Percentiles rank a stretch among this genome's conserved stretches.
These are phyloP conservation scores for Dalechampia spathulata DNA, from an alignment of 441 rosid species.

Conservation along the genomic window DNA sequence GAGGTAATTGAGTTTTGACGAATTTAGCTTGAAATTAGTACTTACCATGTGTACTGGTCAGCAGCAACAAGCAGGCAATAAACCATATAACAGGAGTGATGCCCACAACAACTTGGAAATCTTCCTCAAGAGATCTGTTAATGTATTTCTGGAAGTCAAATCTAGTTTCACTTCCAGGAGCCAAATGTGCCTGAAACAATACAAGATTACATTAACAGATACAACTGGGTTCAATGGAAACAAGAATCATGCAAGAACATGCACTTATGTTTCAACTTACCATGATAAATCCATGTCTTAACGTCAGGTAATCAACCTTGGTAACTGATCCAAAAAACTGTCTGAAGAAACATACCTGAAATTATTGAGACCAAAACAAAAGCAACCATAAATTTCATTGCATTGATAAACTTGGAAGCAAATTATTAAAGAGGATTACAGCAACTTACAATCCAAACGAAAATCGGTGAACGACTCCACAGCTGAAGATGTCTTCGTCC, in stretches of 20 bases:
- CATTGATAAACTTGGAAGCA: too few relatives aligned
- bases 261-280: slow-evolving; percentile 44
- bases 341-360: slow-evolving; percentile 91
- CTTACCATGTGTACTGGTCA: slow-evolving; percentile 76
- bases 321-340: slow-evolving; percentile 90
- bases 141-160: slow-evolving; percentile 87
- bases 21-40: too few relatives aligned
- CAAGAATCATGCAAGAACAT: too few relatives aligned
- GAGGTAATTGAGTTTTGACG: too few relatives aligned
- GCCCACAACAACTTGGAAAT: slow-evolving; percentile 83
- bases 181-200: slow-evolving; percentile 75
- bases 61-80: slow-evolving; percentile 56
- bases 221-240: too few relatives aligned
- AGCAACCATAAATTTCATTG: too few relatives aligned
- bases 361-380: slow-evolving; percentile 1
- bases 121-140: slow-evolving; percentile 76
- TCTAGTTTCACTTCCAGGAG: slow-evolving; percentile 62
- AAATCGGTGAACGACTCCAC: slow-evolving; percentile 61
- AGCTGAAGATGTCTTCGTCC: slow-evolving; percentile 70
- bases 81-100: slow-evolving; percentile 81
- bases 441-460: slow-evolving; percentile 79
- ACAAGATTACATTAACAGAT: not conserved
- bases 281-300: slow-evolving; percentile 83
- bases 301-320: slow-evolving; percentile 73
- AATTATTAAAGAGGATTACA: too few relatives aligned